These are phyloP conservation scores for Murraya paniculata DNA, from an alignment of 345 rosid genomes.

Conservation along the genomic window DNA sequence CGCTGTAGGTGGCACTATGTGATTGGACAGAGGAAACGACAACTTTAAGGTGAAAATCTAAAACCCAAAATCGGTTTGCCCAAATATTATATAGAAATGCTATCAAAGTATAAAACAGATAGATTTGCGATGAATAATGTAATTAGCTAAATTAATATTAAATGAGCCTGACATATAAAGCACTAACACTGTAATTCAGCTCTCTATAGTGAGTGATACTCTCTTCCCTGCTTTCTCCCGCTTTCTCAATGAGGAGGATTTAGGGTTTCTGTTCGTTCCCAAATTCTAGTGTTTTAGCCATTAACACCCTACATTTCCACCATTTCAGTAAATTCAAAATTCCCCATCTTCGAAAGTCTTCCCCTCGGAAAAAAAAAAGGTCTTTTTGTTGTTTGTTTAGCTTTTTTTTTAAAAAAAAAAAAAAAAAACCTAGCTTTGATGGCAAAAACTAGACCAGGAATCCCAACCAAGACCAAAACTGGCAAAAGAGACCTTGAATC, in stretches of 20 bases:
- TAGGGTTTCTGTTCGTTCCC: slow-evolving; percentile 32
- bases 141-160: background rate
- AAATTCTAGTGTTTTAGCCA: slow-evolving; percentile 2
- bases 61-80: background rate
- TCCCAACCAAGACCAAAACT: slow-evolving; percentile 41
- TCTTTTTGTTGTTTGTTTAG: background rate
- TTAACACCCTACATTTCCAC: background rate
- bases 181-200: background rate
- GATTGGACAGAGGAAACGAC: background rate
- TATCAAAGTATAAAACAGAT: background rate
- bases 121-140: background rate
- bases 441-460: slow-evolving; percentile 84
- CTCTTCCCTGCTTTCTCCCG: background rate
- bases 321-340: background rate
- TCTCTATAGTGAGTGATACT: background rate
- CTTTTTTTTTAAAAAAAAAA: background rate
- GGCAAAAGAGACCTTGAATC: slow-evolving; percentile 57
- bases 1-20: background rate
- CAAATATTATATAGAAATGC: background rate
- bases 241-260: slow-evolving; percentile 14
- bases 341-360: slow-evolving; percentile 1
- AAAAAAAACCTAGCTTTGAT: slow-evolving; percentile 32
- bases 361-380: background rate
- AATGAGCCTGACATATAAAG: background rate
- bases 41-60: background rate